Evolutionary conservation across 768 basidiomycete genomes (phyloP), one percentile per base, ranked within the genome.

Genomic region (Lactarius evosmus): DNA sequence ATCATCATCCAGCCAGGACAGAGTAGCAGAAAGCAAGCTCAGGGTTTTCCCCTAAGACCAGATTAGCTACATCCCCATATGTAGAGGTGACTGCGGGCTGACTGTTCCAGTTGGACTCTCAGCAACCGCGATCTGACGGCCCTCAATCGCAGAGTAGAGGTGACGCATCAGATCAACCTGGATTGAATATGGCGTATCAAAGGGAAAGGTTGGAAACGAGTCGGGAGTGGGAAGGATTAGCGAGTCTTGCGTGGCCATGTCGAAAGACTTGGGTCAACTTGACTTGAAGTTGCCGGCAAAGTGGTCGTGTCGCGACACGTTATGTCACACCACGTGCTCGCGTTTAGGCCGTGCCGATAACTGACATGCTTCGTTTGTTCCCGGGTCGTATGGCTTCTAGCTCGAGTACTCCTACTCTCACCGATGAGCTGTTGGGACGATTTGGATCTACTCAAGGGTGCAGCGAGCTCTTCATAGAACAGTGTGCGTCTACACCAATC

Each of bases 71-170:
- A 14, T 4, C 32, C 61, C 16, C 30, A 49, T 32, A 9, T 29
- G 17, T 25, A 40, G 2, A 25, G 60, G 41, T 4, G 44, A 8
- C 12, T 27, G 56, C 12, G 38, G 49, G 70, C 83, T 73, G 62
- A 92, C 93, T 29, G 93, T 95, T 69, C 93, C 93, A 0, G 93
- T 95, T 0, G 93, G 93, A 68, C 89, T 91, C 74, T 95, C 93
- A 33, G 95, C 82, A 55, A 98, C 88, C 1, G 93, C 83, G 19
- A 97, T 83, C 67, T 85, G 85, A 51, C 77, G 78, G n/a, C 77
- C 68, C 72, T 95, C 93, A 51, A 97, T 89, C 0, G 88, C 80
- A 7, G 80, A 70, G 74, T 95, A 98, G 1, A 98, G 77, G 67
- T 94, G 91, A 19, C 79, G 85, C 95, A 98, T 97, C 30, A 98